Base-by-base conservation (phyloP, 2,329 filamentous ascomycete species). In the Corinectria fuckeliana region DNA sequence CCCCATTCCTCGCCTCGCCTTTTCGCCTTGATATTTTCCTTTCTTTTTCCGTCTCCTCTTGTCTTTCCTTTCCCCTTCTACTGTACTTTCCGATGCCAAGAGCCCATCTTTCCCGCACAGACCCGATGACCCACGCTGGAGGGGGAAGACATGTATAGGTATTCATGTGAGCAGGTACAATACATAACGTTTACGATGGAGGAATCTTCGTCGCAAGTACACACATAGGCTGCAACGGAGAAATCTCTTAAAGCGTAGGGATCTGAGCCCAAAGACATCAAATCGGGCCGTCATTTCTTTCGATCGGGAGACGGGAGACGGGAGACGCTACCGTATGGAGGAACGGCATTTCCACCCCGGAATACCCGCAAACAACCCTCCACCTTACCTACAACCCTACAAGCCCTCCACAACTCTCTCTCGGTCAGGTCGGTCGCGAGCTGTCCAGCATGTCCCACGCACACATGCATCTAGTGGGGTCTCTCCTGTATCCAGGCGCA, bases 321-420 rank as follows among this genome's bases (percentile, higher is more conserved):
- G n/a, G 25, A 18, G 13, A 21, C 20, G 38, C 21, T 41, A 41
- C 18, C 18, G 32, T 30, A 45, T 45, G 42, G 42, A 48, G 36
- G 44, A 41, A 58, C 56, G 54, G 54, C 41, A 57, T 45, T 56
- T 42, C 44, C 52, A 45, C 52, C 52, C 52, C 52, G 45, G 52
- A 56, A 56, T 42, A 16, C 32, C 39, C 38, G 26, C 21, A n/a
- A n/a, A n/a, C n/a, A n/a, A n/a, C n/a, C n/a, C n/a, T n/a, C n/a
- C n/a, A n/a, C n/a, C n/a, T n/a, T n/a, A n/a, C n/a, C n/a, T n/a
- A n/a, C n/a, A n/a, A n/a, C n/a, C n/a, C n/a, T 48, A 47, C 54
- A 51, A 45, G 47, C 30, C 32, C 16, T 51, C 47, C 48, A 30
- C 26, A n/a, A n/a, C 16, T 34, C 32, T 34, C n/a, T 36, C 32